phyloP scores from a whole-genome alignment of 306 rosid genomes.

The Prunus dulcis region DNA sequence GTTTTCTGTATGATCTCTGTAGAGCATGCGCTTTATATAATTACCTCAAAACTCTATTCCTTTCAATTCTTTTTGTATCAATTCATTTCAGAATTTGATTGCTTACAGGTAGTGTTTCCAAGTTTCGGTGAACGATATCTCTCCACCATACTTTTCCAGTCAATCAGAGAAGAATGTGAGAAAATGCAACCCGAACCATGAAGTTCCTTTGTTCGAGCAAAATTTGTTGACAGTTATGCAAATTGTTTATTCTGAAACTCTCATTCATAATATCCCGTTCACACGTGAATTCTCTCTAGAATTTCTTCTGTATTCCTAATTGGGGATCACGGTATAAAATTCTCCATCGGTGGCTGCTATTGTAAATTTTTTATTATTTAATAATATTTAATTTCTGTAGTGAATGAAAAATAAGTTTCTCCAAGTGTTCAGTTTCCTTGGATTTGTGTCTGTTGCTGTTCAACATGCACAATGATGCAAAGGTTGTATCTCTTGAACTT shows the following conservation, averaged over 20 bases:
- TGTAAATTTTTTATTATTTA: too few relatives aligned
- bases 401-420: too few relatives aligned
- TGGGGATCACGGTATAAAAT: neutral
- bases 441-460: too few relatives aligned
- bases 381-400: too few relatives aligned
- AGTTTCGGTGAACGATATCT: conserved; percentile 92
- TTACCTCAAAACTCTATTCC: neutral
- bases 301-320: neutral
- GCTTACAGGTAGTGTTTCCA: conserved; percentile 74
- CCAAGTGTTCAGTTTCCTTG: too few relatives aligned
- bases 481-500: too few relatives aligned
- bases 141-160: conserved; percentile 76
- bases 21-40: neutral
- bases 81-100: conserved; percentile 4
- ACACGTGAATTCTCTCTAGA: neutral
- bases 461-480: too few relatives aligned
- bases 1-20: neutral
- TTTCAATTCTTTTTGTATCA: neutral
- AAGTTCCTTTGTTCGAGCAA: conserved; percentile 10
- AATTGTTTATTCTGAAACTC: neutral
- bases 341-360: neutral
- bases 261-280: too few relatives aligned
- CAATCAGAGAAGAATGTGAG: conserved; percentile 92
- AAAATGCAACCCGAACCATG: conserved; percentile 88
- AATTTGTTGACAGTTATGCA: neutral